These are phyloP conservation scores for Neospermospora avenae DNA, from an alignment of 2,329 filamentous ascomycete species.

Conservation along the genomic window DNA sequence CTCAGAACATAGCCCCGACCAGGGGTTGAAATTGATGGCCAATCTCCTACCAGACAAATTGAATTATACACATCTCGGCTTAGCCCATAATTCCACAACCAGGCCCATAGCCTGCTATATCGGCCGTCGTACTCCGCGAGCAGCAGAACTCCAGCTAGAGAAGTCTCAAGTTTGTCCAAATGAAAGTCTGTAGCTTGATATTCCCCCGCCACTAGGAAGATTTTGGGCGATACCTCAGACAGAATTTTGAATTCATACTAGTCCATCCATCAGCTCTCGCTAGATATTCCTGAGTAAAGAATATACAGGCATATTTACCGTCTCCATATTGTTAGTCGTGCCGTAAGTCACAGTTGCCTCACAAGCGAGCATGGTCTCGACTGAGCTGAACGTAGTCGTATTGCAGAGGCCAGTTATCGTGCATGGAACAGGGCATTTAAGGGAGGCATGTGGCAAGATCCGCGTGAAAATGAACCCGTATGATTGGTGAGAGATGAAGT, in stretches of 20 bases:
- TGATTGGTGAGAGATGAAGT: slow-evolving; percentile 1
- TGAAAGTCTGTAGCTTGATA: not conserved
- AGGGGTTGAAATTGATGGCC: not conserved
- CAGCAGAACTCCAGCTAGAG: not conserved
- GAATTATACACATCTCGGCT: not conserved
- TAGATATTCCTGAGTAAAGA: not conserved
- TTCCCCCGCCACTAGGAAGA: slow-evolving; percentile 1
- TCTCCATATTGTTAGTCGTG: not conserved
- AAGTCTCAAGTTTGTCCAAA: not conserved
- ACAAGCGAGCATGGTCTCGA: not conserved
- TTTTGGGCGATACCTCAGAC: not conserved
- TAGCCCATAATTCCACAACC: slow-evolving; percentile 5
- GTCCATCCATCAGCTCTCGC: not conserved
- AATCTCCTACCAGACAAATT: slow-evolving; percentile 1
- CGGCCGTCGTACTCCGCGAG: slow-evolving; percentile 4
- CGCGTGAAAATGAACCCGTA: slow-evolving; percentile 1
- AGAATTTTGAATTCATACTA: slow-evolving; percentile 1
- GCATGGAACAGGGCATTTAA: not conserved
- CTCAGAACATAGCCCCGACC: slow-evolving; percentile 1
- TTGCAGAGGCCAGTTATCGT: not conserved
- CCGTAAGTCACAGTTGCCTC: not conserved
- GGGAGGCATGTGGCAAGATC: not conserved
- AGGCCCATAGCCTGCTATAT: slow-evolving; percentile 4
- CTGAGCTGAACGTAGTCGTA: not conserved
- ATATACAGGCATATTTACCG: not conserved